Evolutionary conservation across 129 eudicot genomes (phyloP).

Genomic region (Dittrichia graveolens): DNA sequence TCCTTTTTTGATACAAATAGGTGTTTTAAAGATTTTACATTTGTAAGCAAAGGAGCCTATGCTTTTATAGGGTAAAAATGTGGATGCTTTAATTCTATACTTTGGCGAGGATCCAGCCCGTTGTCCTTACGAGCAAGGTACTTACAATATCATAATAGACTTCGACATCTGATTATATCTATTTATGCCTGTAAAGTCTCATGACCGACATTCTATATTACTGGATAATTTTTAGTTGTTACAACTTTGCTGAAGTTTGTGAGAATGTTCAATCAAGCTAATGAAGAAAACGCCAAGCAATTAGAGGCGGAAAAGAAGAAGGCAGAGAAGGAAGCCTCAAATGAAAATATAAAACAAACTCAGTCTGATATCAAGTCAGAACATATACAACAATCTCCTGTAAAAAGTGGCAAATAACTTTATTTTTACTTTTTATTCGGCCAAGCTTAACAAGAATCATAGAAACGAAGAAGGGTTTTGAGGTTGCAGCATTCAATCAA

Average conservation of each 20-base stretch:
- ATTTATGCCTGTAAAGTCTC: not conserved
- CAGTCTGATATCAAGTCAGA: slow-evolving; percentile 38
- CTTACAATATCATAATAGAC: not conserved
- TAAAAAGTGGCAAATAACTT: slow-evolving; percentile 34
- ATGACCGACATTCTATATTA: not conserved
- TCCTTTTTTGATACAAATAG: not conserved
- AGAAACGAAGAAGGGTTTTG: not conserved
- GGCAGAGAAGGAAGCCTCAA: slow-evolving; percentile 69
- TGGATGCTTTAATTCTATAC: slow-evolving; percentile 75
- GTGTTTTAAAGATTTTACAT: not conserved
- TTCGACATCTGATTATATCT: not conserved
- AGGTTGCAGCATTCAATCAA: not conserved
- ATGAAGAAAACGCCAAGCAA: slow-evolving; percentile 78
- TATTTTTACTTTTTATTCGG: not conserved
- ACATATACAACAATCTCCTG: slow-evolving; percentile 24
- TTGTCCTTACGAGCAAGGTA: slow-evolving; percentile 93
- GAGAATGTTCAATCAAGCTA: slow-evolving; percentile 74
- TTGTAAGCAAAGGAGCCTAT: not conserved
- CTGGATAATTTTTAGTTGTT: slow-evolving; percentile 45
- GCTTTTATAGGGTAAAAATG: slow-evolving; percentile 73
- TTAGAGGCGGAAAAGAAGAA: slow-evolving; percentile 72
- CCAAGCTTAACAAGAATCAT: not conserved
- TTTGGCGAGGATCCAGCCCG: slow-evolving; percentile 95
- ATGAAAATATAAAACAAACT: slow-evolving; percentile 38
- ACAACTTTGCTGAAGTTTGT: slow-evolving; percentile 70